A percentile compares a stretch with the other conserved stretches of the same genome.
Evolutionary conservation across 176 grass and related monocot genomes (phyloP).

Genomic region (Lolium rigidum): DNA sequence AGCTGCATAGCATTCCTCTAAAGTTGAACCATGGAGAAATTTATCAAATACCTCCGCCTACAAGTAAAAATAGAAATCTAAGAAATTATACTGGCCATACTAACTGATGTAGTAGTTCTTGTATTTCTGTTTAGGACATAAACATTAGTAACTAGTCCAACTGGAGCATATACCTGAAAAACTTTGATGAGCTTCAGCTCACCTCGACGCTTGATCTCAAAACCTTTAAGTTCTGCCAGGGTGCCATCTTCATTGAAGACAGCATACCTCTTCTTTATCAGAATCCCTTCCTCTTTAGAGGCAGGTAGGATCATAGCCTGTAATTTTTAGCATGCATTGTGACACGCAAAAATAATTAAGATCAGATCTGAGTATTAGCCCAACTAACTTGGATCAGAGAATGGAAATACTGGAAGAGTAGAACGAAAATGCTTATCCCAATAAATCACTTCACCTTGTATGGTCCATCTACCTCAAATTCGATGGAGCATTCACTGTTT

Average conservation of each 20-base stretch:
- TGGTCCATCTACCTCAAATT: conserved; percentile 98
- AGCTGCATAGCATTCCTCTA: conserved; percentile 96
- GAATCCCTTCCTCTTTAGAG: conserved; percentile 96
- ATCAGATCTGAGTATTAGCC: conserved; percentile 6
- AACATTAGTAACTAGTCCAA: conserved; percentile 27
- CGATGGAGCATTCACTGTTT: conserved; percentile 95
- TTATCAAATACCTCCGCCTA: conserved; percentile 98
- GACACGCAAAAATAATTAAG: conserved; percentile 36
- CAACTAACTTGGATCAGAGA: conserved; percentile 15
- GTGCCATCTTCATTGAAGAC: conserved; percentile 99
- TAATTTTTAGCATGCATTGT: conserved; percentile 35
- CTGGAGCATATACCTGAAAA: conserved; percentile 84
- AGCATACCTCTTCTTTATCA: conserved; percentile 98
- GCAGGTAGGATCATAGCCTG: conserved; percentile 98
- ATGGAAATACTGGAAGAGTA: conserved; percentile 28
- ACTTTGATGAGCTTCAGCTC: conserved; percentile 99
- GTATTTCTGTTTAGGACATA: conserved; percentile 18
- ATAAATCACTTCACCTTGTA: conserved; percentile 76
- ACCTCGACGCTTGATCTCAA: conserved; percentile 99
- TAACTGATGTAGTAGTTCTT: conserved; percentile 17
- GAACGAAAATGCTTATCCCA: conserved; percentile 1
- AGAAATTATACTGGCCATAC: conserved; percentile 24
- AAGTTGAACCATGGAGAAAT: conserved; percentile 95
- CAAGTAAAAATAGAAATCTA: conserved; percentile 42
- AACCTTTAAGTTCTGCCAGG: conserved; percentile 96